Percentiles rank a stretch among this genome's conserved stretches.
Conservation (phyloP, 1,284 basidiomycete species). For the Tremellales sp. region DNA sequence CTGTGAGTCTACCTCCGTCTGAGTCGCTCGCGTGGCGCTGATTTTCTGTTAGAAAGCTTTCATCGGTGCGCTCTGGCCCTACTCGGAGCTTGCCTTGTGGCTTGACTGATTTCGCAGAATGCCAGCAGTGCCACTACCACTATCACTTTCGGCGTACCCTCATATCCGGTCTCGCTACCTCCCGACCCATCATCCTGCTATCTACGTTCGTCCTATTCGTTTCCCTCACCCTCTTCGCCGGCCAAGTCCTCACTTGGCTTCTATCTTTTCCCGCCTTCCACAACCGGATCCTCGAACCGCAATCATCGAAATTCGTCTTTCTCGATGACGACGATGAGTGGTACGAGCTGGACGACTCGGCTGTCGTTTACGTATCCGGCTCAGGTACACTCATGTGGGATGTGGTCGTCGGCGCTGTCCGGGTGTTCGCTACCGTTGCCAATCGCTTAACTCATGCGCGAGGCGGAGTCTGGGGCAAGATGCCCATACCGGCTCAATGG, state of each 20-base stretch:
- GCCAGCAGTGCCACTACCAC: conserved; percentile 44
- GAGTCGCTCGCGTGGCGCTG: neutral
- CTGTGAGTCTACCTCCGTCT: conserved; percentile 20
- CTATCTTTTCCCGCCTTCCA: conserved; percentile 14
- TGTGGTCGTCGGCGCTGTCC: conserved; percentile 28
- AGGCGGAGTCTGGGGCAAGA: conserved; percentile 3
- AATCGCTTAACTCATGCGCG: conserved; percentile 13
- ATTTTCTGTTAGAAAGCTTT: conserved; percentile 35
- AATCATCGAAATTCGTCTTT: conserved; percentile 6
- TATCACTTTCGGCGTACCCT: conserved; percentile 42
- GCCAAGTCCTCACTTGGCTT: conserved; percentile 26
- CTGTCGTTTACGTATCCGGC: conserved; percentile 25
- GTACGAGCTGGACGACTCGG: conserved; percentile 12
- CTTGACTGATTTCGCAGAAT: conserved; percentile 29
- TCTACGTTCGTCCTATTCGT: conserved; percentile 36
- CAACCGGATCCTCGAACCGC: conserved; percentile 7
- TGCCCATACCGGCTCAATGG: conserved; percentile 3
- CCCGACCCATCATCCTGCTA: conserved; percentile 33
- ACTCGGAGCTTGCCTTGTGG: neutral
- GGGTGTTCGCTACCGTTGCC: conserved; percentile 32
- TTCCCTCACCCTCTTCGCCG: conserved; percentile 27
- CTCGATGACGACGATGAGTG: conserved; percentile 12
- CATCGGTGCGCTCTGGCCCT: conserved; percentile 20
- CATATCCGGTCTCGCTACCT: conserved; percentile 42
- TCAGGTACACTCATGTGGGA: conserved; percentile 34